Base-by-base conservation (phyloP, 2,329 filamentous ascomycete species). In the Sclerotinia subarctica region DNA sequence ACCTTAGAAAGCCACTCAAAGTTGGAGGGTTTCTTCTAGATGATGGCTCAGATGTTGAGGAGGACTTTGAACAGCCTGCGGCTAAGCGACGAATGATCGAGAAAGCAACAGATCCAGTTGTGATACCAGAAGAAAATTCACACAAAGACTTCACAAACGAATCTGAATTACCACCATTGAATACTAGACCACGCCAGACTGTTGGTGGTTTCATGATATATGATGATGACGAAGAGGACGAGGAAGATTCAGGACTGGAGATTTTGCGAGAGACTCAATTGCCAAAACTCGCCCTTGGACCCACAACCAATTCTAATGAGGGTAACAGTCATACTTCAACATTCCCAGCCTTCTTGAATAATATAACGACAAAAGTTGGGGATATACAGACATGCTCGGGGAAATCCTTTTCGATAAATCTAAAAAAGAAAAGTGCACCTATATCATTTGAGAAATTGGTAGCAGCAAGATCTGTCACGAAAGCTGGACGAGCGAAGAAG, bases 391-490 rank as follows among this genome's bases (percentile, higher is more conserved):
- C 76, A 4, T 78, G 76, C 64, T 75, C 75, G 29, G 90, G 90
- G 42, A 85, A 82, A 53, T 81, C 81, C 0, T 78, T 86, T 2
- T 81, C 84, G 0, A 82, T 92, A 56, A 82, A 82, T 56, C 81
- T 86, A 73, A 86, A 88, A 64, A 82, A 81, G 66, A 76, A 79
- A 10, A 77, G 78, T 0, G 77, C 78, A 1, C 76, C 80, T 0
- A 76, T 85, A 1, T 82, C 89, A 0, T 92, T 90, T 74, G 87
- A 91, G 74, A 81, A 85, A 51, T 84, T 93, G 73, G 85, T 91
- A 3, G 89, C 90, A 29, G 84, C 87, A 15, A 83, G 90, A 62
- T 92, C 90, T 6, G 86, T 80, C 67, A 88, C 85, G 0, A 88
- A 86, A 70, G 85, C 89, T 68, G 89, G 90, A 2, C 84, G 88